phyloP scores from a whole-genome alignment of 345 rosid genomes.

The Citrus sp. region DNA sequence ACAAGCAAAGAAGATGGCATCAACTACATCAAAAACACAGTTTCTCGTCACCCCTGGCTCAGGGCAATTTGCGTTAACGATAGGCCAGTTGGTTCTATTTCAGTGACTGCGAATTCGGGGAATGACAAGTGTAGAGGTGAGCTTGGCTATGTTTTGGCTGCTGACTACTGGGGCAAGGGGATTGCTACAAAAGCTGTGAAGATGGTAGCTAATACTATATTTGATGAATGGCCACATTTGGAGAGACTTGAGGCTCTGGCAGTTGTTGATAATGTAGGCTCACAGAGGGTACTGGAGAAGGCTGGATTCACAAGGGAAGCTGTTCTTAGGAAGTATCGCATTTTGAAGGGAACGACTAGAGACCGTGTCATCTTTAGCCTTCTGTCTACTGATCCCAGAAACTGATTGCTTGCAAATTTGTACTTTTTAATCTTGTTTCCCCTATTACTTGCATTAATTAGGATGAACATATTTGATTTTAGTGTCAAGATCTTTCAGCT shows the following conservation, averaged over 20 bases:
- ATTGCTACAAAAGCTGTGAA: conserved; percentile 53
- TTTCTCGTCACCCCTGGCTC: conserved; percentile 54
- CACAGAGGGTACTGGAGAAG: conserved; percentile 62
- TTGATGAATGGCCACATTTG: conserved; percentile 47
- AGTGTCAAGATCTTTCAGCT: too few relatives aligned
- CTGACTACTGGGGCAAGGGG: conserved; percentile 57
- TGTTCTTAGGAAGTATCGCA: conserved; percentile 44
- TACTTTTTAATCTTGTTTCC: neutral
- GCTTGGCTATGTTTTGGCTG: conserved; percentile 47
- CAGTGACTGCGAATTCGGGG: conserved; percentile 40
- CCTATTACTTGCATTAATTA: neutral
- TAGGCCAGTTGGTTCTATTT: conserved; percentile 50
- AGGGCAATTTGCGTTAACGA: conserved; percentile 55
- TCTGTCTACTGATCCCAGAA: conserved; percentile 45
- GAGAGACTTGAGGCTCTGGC: conserved; percentile 66
- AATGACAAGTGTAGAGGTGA: conserved; percentile 44
- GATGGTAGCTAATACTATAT: conserved; percentile 36
- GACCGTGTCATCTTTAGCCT: conserved; percentile 61
- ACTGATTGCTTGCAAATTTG: neutral
- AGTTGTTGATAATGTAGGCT: conserved; percentile 50
- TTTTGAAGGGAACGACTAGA: conserved; percentile 45
- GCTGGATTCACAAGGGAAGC: conserved; percentile 69
- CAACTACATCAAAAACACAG: conserved; percentile 27
- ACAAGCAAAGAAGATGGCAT: conserved; percentile 41
- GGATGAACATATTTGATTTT: neutral